Percentiles rank a stretch among this genome's conserved stretches.
These are phyloP conservation scores for Ascocoryne sarcoides DNA, from an alignment of 2,329 filamentous ascomycete genomes.

Conservation along the genomic window DNA sequence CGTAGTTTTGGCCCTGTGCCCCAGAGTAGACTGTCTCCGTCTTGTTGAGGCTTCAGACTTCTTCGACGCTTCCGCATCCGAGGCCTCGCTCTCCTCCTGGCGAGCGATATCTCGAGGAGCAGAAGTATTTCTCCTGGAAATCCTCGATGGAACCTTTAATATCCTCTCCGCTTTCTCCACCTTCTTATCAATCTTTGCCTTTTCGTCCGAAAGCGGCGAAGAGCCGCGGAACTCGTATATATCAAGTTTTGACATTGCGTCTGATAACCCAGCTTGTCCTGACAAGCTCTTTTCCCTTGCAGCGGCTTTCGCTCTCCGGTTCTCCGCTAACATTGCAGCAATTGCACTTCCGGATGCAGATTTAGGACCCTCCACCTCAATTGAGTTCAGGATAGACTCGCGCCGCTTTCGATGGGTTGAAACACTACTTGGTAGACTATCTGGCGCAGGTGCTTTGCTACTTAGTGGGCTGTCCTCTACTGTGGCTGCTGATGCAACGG, in stretches of 20 bases:
- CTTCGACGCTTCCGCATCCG: constrained; percentile 17
- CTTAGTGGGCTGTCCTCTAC: constrained; percentile 27
- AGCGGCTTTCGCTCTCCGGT: constrained; percentile 21
- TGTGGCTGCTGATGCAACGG: constrained; percentile 16
- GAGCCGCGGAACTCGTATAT: constrained; percentile 25
- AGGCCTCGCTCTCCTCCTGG: constrained; percentile 18
- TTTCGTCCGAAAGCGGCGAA: constrained; percentile 14
- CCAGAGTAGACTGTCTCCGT: constrained; percentile 25
- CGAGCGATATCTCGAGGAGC: constrained; percentile 8
- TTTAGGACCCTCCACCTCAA: constrained; percentile 13
- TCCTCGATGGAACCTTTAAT: constrained; percentile 14
- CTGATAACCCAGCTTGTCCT: constrained; percentile 11
- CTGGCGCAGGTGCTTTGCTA: constrained; percentile 16
- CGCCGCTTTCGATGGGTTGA: constrained; percentile 27
- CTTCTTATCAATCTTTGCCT: constrained; percentile 4
- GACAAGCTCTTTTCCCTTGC: constrained; percentile 16
- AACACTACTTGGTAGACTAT: constrained; percentile 20
- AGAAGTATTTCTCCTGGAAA: constrained; percentile 20
- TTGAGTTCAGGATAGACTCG: constrained; percentile 24
- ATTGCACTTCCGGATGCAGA: constrained; percentile 19
- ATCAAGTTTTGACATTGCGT: constrained; percentile 18
- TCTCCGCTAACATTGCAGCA: constrained; percentile 25
- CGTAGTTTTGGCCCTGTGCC: constrained; percentile 11
- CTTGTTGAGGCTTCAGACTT: constrained; percentile 10
- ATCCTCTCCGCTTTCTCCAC: too few relatives aligned